Base-by-base conservation (phyloP, 768 basidiomycete species). In the Boletus subparvulus region DNA sequence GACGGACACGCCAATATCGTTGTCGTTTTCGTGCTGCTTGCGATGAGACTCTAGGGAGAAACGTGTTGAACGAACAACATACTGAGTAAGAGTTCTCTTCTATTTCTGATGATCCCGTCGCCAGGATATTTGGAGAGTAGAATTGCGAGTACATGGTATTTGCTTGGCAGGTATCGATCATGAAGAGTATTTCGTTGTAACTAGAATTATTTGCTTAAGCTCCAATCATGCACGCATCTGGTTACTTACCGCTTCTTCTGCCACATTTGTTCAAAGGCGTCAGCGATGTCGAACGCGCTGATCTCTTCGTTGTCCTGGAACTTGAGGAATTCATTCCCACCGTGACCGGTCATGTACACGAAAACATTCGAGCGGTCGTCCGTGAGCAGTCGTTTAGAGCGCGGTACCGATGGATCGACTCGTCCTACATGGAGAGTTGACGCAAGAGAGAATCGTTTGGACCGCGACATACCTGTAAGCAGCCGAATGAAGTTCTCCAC, bases 271-370 rank as follows among this genome's bases (percentile, higher is more conserved):
- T 94, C 94, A 58, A 98, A 90, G 2, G 97, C 95, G 69, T 98
- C 96, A 0, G 96, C 96, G n/a, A 98, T 83, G 69, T 98, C 97
- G 55, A 90, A 93, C 0, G 96, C 94, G 56, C 90, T 93, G 64
- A 98, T 93, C 71, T 99, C 97, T 72, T 98, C 97, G 69, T 91
- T 94, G 69, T 99, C 97, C 69, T 99, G 97, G 72, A 99, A 98
- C 71, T 99, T 98, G 67, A 99, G 83, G 70, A 98, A 99, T 72
- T 97, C 97, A 65, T 96, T 90, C 1, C 97, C 97, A 13, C 97
- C 97, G 64, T 98, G 97, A 0, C 97, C 97, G 0, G 97, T 96
- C 92, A 98, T 91, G 73, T 97, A 98, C 19, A 99, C 85, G 68
- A 98, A 98, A 58, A 99, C 80, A 66, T 98, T 98, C 7, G 91